phyloP scores from a whole-genome alignment of 441 rosid genomes.

The Hypseocharis bilobata region DNA sequence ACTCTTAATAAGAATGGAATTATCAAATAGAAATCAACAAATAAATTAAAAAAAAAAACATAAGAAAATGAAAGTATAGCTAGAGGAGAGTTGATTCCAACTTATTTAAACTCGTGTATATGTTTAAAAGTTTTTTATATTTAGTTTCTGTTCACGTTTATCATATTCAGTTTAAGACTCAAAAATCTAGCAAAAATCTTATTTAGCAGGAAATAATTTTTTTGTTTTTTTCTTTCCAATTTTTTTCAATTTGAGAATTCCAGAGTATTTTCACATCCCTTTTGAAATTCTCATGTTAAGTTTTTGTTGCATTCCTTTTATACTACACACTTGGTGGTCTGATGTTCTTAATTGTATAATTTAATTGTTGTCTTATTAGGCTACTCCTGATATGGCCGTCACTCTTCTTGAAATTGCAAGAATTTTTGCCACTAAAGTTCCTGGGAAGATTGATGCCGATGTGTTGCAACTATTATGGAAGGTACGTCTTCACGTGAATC shows the following conservation, averaged over 20 bases:
- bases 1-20: neutral
- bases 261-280: too few relatives aligned
- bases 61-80: neutral
- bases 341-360: neutral
- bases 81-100: neutral
- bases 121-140: neutral
- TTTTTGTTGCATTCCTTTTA: neutral
- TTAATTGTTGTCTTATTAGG: constrained; percentile 40
- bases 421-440: constrained; percentile 98
- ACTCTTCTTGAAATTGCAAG: constrained; percentile 98
- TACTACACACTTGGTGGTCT: neutral
- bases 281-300: neutral
- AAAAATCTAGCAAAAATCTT: too few relatives aligned
- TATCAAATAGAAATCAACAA: neutral
- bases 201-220: too few relatives aligned
- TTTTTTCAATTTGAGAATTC: too few relatives aligned
- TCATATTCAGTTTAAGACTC: too few relatives aligned
- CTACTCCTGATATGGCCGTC: constrained; percentile 99
- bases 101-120: neutral
- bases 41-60: neutral
- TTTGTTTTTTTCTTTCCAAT: too few relatives aligned
- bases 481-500: constrained; percentile 34
- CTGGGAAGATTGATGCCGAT: constrained; percentile 97
- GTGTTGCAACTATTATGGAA: constrained; percentile 95
- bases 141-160: too few relatives aligned